phyloP scores from a whole-genome alignment of 768 basidiomycete genomes.

The Lentinula detonsa region DNA sequence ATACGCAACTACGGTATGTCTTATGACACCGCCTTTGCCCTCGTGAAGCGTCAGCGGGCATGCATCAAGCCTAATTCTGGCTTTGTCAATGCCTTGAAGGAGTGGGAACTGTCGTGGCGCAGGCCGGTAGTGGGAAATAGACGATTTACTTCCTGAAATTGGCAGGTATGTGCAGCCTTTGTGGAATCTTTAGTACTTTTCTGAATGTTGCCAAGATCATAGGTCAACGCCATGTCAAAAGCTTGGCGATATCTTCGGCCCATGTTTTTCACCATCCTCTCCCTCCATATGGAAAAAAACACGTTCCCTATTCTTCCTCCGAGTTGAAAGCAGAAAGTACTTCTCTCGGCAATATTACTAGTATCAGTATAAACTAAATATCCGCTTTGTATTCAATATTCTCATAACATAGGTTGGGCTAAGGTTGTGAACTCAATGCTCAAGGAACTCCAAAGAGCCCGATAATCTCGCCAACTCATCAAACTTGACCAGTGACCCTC shows the following conservation, averaged over 20 bases:
- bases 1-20: constrained; percentile 71
- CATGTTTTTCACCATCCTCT: neutral
- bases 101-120: constrained; percentile 45
- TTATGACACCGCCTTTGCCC: constrained; percentile 56
- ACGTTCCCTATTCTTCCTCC: neutral
- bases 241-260: too few relatives aligned
- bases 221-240: neutral
- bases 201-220: neutral
- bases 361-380: neutral
- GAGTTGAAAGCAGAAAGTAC: neutral
- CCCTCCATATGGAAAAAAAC: neutral
- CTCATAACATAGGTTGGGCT: constrained; percentile 8
- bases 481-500: constrained; percentile 46
- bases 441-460: constrained; percentile 12
- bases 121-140: constrained; percentile 7
- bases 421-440: constrained; percentile 18
- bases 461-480: constrained; percentile 35
- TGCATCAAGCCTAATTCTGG: constrained; percentile 78
- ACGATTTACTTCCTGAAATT: neutral
- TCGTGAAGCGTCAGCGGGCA: constrained; percentile 59
- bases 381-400: neutral
- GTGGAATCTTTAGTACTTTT: neutral
- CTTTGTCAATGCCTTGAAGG: constrained; percentile 53
- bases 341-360: neutral
- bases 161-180: neutral